Evolutionary conservation across 805 yeast species (phyloP).

Genomic region (Teunomyces atbi): DNA sequence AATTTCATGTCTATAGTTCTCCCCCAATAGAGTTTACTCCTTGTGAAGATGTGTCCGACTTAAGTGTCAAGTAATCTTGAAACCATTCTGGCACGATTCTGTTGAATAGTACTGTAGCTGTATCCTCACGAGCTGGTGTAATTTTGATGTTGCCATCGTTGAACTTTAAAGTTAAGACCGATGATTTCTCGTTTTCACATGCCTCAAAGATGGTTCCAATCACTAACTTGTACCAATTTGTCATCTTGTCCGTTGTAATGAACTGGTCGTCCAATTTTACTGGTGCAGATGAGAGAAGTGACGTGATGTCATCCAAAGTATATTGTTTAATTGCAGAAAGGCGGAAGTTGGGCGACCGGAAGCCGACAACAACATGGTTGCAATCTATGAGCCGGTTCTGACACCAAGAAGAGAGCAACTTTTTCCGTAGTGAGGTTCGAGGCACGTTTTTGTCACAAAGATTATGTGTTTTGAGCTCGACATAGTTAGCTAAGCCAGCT

Average conservation of each 20-base stretch:
- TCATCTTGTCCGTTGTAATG: conserved; percentile 5
- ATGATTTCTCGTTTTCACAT: neutral
- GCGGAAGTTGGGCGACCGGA: conserved; percentile 13
- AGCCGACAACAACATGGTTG: conserved; percentile 16
- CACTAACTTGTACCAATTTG: conserved; percentile 15
- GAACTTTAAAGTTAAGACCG: neutral
- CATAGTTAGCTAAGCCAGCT: conserved; percentile 12
- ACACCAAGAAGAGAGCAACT: conserved; percentile 15
- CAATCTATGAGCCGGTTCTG: conserved; percentile 18
- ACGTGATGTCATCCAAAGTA: neutral
- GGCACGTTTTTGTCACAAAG: conserved; percentile 4
- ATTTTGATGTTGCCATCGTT: neutral
- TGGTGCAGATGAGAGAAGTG: neutral
- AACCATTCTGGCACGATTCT: conserved; percentile 18
- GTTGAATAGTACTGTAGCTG: conserved; percentile 6
- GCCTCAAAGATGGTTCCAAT: neutral
- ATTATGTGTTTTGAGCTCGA: conserved; percentile 24
- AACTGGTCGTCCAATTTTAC: neutral
- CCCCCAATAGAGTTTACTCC: conserved; percentile 5
- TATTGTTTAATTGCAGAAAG: conserved; percentile 13
- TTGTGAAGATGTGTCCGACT: conserved; percentile 3
- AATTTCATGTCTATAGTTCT: conserved; percentile 1
- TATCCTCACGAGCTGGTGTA: neutral
- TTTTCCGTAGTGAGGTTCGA: conserved; percentile 7
- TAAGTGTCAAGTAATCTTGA: conserved; percentile 8